Conservation (phyloP, 1,284 basidiomycete species). For the Ustilago xerochloae region DNA sequence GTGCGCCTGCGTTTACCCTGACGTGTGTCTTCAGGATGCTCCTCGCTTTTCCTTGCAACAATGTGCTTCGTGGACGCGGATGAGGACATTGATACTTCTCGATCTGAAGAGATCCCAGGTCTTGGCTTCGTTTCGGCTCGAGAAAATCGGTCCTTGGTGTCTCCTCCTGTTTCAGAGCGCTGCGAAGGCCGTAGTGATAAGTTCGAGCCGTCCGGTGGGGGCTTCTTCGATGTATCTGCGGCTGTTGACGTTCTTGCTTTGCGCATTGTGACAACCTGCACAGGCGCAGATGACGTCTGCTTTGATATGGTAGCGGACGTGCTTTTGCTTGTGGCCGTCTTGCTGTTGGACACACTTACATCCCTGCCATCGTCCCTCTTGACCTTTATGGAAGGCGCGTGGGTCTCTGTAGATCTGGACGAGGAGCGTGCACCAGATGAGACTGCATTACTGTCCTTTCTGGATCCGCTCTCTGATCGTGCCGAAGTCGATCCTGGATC, state of each 20-base stretch:
- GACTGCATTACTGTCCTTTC: neutral
- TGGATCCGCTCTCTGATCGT: neutral
- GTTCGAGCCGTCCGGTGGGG: neutral
- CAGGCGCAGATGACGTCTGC: neutral
- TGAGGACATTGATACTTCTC: neutral
- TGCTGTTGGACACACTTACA: neutral
- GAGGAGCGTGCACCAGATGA: neutral
- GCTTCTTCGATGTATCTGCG: neutral
- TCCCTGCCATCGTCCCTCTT: neutral
- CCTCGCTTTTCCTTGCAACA: neutral
- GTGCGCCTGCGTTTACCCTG: constrained; percentile 41
- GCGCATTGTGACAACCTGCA: constrained; percentile 30
- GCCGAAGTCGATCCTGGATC: too few species aligned
- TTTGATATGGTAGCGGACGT: neutral
- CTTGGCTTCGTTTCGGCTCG: neutral
- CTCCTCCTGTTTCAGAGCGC: neutral
- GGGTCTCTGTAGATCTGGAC: neutral
- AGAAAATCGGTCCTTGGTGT: neutral
- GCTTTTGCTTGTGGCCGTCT: neutral
- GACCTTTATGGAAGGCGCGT: neutral
- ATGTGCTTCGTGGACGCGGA: constrained; percentile 7
- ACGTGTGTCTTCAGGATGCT: constrained; percentile 1
- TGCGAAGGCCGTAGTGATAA: neutral
- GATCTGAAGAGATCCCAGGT: neutral
- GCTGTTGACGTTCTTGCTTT: constrained; percentile 12